A percentile compares a stretch with the other conserved stretches of the same genome.
Evolutionary conservation across 2,329 filamentous ascomycete species (phyloP).

Genomic region (Ophiostoma pallidulum): DNA sequence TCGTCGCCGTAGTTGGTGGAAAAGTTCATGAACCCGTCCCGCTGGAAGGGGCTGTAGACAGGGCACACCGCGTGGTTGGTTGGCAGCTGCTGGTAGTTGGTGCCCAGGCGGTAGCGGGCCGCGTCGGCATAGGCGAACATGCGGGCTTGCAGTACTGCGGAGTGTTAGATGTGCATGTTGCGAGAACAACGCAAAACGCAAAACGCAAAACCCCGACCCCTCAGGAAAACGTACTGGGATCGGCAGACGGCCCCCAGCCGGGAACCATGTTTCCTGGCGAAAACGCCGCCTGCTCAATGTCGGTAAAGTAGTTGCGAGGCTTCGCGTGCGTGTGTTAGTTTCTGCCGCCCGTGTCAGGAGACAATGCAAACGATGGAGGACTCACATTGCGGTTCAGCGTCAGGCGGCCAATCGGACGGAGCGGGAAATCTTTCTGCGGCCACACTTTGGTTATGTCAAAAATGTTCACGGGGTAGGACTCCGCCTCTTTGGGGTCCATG

Average conservation of each 20-base stretch:
- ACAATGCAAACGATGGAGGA: background rate
- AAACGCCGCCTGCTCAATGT: conserved; percentile 51
- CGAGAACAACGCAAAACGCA: no score
- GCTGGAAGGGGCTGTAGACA: conserved; percentile 29
- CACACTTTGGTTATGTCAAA: conserved; percentile 49
- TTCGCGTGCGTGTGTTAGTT: background rate
- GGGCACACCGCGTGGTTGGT: conserved; percentile 34
- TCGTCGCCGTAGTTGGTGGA: conserved; percentile 36
- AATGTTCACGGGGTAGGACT: conserved; percentile 36
- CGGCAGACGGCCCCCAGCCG: conserved; percentile 42
- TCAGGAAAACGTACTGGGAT: conserved; percentile 27
- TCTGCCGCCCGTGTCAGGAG: no score
- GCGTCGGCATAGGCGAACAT: conserved; percentile 48
- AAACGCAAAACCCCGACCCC: no score
- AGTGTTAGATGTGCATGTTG: no score
- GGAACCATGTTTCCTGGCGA: conserved; percentile 47
- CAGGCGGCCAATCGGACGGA: conserved; percentile 39
- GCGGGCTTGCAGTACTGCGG: conserved; percentile 39
- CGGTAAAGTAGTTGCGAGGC: conserved; percentile 19
- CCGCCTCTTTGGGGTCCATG: conserved; percentile 41
- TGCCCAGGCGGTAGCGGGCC: conserved; percentile 46
- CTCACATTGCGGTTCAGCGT: conserved; percentile 40
- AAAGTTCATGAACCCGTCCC: conserved; percentile 29
- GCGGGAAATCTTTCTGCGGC: conserved; percentile 40
- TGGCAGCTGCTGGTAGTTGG: conserved; percentile 49